These are phyloP conservation scores for Annulohypoxylon maeteangense DNA, from an alignment of 495 filamentous ascomycete genomes.

Conservation along the genomic window DNA sequence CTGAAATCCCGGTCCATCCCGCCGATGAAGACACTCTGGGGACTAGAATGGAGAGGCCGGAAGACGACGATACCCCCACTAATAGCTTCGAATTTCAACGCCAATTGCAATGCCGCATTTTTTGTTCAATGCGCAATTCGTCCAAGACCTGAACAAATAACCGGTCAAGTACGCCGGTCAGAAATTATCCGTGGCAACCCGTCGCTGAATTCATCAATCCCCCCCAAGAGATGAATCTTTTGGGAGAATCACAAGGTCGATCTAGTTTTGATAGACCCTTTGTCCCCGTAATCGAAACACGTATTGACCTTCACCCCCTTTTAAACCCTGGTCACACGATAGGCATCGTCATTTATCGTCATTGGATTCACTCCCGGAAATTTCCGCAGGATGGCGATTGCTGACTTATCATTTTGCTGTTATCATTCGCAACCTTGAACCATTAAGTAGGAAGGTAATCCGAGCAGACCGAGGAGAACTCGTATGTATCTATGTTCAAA, in stretches of 20 bases:
- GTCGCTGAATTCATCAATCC: slow-evolving; percentile 57
- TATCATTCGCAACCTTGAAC: too few relatives aligned
- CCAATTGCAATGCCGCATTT: slow-evolving; percentile 57
- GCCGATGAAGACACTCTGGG: slow-evolving; percentile 49
- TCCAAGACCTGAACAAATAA: slow-evolving; percentile 60
- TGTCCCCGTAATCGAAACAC: neutral
- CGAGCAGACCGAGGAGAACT: slow-evolving; percentile 56
- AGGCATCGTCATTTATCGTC: slow-evolving; percentile 1
- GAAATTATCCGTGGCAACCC: slow-evolving; percentile 61
- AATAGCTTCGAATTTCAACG: slow-evolving; percentile 55
- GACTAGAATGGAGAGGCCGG: slow-evolving; percentile 52
- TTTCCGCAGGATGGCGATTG: neutral
- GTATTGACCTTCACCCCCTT: neutral
- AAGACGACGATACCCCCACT: slow-evolving; percentile 53
- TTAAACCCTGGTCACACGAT: neutral
- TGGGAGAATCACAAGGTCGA: slow-evolving; percentile 62
- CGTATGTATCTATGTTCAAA: slow-evolving; percentile 27
- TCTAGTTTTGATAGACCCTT: slow-evolving; percentile 19
- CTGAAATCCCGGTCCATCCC: slow-evolving; percentile 61
- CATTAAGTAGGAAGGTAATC: slow-evolving; percentile 55
- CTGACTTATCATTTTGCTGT: neutral
- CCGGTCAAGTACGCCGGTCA: slow-evolving; percentile 61
- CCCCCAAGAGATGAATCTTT: slow-evolving; percentile 60
- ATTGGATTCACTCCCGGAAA: neutral
- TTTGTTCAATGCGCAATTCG: slow-evolving; percentile 57